Percentiles rank a stretch among this genome's conserved stretches.
Evolutionary conservation across 2,329 filamentous ascomycete genomes (phyloP).

Genomic region (Thielaviopsis cerberus): DNA sequence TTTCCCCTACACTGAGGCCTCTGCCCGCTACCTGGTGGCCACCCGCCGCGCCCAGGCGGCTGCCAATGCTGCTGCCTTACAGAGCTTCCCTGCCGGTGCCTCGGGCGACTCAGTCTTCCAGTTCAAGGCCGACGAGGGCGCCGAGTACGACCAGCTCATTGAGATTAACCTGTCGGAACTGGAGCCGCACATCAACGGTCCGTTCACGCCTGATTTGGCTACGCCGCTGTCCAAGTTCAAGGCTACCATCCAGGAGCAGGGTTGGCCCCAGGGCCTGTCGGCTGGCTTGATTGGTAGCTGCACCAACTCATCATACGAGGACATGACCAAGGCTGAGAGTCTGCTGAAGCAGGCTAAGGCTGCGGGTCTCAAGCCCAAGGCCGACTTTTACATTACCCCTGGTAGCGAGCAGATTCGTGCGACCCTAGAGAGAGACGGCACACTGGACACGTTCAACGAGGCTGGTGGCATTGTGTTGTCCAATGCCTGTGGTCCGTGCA

Average conservation of each 20-base stretch:
- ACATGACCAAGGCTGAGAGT: slow-evolving; percentile 90
- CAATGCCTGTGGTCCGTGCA: slow-evolving; percentile 87
- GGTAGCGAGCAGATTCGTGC: slow-evolving; percentile 94
- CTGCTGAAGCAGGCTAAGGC: slow-evolving; percentile 78
- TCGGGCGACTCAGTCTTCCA: slow-evolving; percentile 36
- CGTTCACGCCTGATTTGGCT: slow-evolving; percentile 87
- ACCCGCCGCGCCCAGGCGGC: slow-evolving; percentile 53
- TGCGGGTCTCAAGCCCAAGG: slow-evolving; percentile 75
- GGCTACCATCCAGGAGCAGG: slow-evolving; percentile 60
- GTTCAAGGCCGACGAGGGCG: slow-evolving; percentile 60
- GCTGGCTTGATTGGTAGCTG: slow-evolving; percentile 93
- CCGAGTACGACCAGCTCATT: slow-evolving; percentile 78
- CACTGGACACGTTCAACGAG: slow-evolving; percentile 64
- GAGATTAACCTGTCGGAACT: slow-evolving; percentile 77
- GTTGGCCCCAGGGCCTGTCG: slow-evolving; percentile 81
- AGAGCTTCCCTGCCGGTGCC: slow-evolving; percentile 28
- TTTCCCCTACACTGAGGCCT: slow-evolving; percentile 78
- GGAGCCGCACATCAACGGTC: slow-evolving; percentile 92
- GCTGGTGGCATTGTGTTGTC: slow-evolving; percentile 81
- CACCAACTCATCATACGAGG: slow-evolving; percentile 96
- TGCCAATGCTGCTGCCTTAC: slow-evolving; percentile 43
- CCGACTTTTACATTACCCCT: slow-evolving; percentile 89
- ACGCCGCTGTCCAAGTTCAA: slow-evolving; percentile 85
- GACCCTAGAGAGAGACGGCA: slow-evolving; percentile 76
- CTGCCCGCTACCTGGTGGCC: slow-evolving; percentile 67